phyloP scores from a whole-genome alignment of 345 rosid genomes.

The Eucalyptus tenuipes region DNA sequence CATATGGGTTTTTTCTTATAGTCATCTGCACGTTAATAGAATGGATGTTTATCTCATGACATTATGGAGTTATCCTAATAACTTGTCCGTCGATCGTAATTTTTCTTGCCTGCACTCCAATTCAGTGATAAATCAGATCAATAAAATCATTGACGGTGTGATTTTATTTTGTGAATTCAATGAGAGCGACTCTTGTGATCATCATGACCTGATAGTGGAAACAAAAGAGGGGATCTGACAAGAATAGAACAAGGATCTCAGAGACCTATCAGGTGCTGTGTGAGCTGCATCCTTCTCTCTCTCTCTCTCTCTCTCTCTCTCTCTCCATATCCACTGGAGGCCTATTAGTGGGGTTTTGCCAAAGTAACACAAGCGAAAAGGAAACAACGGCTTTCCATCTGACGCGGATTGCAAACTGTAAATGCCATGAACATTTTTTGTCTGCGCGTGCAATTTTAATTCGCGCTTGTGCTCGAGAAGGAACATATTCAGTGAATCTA shows the following conservation, averaged over 20 bases:
- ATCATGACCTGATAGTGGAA: background rate
- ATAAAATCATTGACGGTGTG: background rate
- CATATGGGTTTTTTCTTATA: background rate
- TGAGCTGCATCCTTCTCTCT: background rate
- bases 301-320: background rate
- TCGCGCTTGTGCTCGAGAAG: background rate
- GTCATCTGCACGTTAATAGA: background rate
- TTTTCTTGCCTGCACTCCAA: background rate
- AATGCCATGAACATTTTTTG: background rate
- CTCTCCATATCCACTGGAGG: background rate
- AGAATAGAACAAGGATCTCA: background rate
- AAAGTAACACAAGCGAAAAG: background rate
- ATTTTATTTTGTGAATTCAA: background rate
- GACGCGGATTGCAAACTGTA: background rate
- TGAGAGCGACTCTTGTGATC: background rate
- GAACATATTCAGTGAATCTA: background rate
- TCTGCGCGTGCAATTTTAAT: background rate
- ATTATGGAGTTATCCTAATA: background rate
- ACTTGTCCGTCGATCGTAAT: background rate
- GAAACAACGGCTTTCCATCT: background rate
- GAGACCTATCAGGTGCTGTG: background rate
- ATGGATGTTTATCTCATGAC: background rate
- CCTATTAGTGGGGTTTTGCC: background rate
- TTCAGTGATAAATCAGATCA: background rate
- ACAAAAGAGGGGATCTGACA: background rate